A percentile compares a stretch with the other conserved stretches of the same genome.
phyloP scores from a whole-genome alignment of 2,329 filamentous ascomycete species.

The Didymella glomerata region DNA sequence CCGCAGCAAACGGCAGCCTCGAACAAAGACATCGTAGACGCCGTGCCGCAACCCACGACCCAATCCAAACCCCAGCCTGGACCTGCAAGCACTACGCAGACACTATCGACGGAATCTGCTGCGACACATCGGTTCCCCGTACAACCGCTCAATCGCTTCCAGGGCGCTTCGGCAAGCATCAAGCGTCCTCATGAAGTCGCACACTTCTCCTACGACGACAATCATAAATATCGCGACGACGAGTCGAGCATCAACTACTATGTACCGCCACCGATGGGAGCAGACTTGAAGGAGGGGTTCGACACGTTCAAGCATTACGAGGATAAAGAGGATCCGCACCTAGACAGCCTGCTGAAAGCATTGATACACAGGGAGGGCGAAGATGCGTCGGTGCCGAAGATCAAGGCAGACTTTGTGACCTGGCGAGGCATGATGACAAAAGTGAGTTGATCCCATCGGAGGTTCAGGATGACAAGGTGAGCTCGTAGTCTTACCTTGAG shows the following conservation, averaged over 20 bases:
- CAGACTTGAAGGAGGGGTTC: constrained; percentile 81
- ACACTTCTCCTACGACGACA: constrained; percentile 89
- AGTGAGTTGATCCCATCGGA: constrained; percentile 57
- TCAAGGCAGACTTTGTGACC: constrained; percentile 82
- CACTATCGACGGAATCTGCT: not conserved
- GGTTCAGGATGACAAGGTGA: constrained; percentile 22
- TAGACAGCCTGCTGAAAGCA: constrained; percentile 81
- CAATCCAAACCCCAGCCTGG: not conserved
- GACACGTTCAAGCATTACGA: constrained; percentile 84
- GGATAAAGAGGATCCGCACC: constrained; percentile 82
- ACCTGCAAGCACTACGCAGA: not conserved
- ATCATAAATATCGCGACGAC: constrained; percentile 78
- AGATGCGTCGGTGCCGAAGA: constrained; percentile 63
- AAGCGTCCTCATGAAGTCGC: constrained; percentile 76
- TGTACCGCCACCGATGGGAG: constrained; percentile 75
- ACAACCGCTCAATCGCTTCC: constrained; percentile 46
- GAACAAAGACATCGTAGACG: constrained; percentile 1
- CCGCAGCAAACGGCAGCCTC: constrained; percentile 19
- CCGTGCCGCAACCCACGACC: not conserved
- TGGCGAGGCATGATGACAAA: constrained; percentile 99
- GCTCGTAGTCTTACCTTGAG: constrained; percentile 26
- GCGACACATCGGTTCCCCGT: constrained; percentile 38
- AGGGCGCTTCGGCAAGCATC: constrained; percentile 46
- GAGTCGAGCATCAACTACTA: constrained; percentile 87
- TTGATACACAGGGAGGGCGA: constrained; percentile 77